Evolutionary conservation across 2,329 filamentous ascomycete genomes (phyloP).

Genomic region (Stylonectria norvegica): DNA sequence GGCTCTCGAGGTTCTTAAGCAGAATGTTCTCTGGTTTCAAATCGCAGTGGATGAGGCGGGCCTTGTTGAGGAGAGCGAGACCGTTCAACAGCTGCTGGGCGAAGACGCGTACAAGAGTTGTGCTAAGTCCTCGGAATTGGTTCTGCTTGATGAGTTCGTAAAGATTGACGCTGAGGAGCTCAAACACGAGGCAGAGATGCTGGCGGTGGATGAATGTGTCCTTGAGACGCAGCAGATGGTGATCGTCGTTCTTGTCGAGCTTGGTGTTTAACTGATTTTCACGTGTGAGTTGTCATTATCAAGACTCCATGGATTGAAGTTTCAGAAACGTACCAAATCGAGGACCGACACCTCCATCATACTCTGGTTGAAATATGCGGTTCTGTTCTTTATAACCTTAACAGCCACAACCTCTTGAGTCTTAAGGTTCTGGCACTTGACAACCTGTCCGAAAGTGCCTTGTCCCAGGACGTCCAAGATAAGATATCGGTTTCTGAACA

Average conservation of each 20-base stretch:
- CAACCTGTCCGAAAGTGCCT: slow-evolving; percentile 96
- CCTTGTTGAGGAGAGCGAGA: slow-evolving; percentile 88
- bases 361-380: slow-evolving; percentile 98
- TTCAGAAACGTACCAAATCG: slow-evolving; percentile 65
- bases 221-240: slow-evolving; percentile 89
- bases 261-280: slow-evolving; percentile 80
- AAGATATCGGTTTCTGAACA: slow-evolving; percentile 81
- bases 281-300: slow-evolving; percentile 23
- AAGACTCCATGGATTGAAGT: not conserved
- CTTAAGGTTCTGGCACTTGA: slow-evolving; percentile 98
- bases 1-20: slow-evolving; percentile 95
- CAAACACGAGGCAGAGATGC: slow-evolving; percentile 94
- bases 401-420: slow-evolving; percentile 98
- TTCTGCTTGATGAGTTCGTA: slow-evolving; percentile 99
- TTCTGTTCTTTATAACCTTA: slow-evolving; percentile 98
- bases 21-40: slow-evolving; percentile 97
- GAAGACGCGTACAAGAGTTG: slow-evolving; percentile 93
- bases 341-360: slow-evolving; percentile 99
- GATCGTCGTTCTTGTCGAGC: slow-evolving; percentile 98
- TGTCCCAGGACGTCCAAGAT: slow-evolving; percentile 96
- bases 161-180: slow-evolving; percentile 92
- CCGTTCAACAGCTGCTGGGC: slow-evolving; percentile 95
- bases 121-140: slow-evolving; percentile 95
- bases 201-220: slow-evolving; percentile 98
- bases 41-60: slow-evolving; percentile 95